Evolutionary conservation across 805 yeast species (phyloP), one percentile per base, ranked within the genome.

Genomic region (Zygoascus biomembranicola): DNA sequence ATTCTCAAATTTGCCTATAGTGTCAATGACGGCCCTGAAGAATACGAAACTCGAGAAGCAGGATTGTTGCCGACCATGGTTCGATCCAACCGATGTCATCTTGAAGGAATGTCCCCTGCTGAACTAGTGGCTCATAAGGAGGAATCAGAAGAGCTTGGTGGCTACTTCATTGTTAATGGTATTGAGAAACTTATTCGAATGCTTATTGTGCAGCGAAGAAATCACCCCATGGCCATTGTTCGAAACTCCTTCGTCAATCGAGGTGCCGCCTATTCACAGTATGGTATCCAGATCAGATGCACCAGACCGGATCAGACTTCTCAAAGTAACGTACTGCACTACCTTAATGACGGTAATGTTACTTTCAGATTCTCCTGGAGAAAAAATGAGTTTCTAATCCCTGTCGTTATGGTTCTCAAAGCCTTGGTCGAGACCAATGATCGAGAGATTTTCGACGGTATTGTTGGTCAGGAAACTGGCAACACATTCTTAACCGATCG

Each of bases 401-500:
- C 99, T 1, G 97, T 85, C 8, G 79, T 87, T 68, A 87, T 94
- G 95, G 80, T 94, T 56, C 74, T 94, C 63, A 90, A 90, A 70
- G 97, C 98, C 0, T 75, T 94, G 58, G 75, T 82, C 26, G 97
- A 90, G 67, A 85, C 96, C 31, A 90, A 82, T 66, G 99, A 94
- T 70, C 82, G 95, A 69, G 97, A 90, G 66, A 88, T 94, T 59
- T 94, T 94, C 67, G 97, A 94, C 70, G 97, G 97, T 52, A 87
- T 94, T 56, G 90, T 90, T 28, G 99, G 98, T 64, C 73, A 89
- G 9, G 98, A 92, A 68, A 73, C 81, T 50, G 74, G 79, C 51
- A 89, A 94, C 72, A 89, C 97, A 26, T 94, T 94, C 78, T 79
- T 94, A 69, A 94, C 98, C 32, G 99, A 94, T 80, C 96, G 99